phyloP scores from a whole-genome alignment of 202 grass and related monocot genomes.

The Carex arenaria region DNA sequence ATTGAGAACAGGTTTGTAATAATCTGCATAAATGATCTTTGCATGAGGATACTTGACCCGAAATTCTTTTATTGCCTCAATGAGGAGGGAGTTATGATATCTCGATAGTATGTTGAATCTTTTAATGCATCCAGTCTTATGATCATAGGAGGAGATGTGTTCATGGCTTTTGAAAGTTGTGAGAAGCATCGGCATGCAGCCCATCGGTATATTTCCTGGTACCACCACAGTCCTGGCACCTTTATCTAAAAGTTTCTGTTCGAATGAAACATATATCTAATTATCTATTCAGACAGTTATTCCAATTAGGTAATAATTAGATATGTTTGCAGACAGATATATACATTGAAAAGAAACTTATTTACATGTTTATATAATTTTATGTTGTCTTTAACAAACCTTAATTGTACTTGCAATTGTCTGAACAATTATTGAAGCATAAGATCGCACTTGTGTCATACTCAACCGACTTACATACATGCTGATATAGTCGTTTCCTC shows the following conservation, averaged over 20 bases:
- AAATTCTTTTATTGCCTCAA: conserved; percentile 26
- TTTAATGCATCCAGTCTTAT: conserved; percentile 49
- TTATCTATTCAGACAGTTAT: not conserved
- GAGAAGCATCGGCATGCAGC: conserved; percentile 25
- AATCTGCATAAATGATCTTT: conserved; percentile 60
- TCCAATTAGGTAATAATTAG: not conserved
- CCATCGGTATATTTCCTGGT: conserved; percentile 25
- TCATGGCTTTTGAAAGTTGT: conserved; percentile 4
- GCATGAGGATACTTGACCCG: conserved; percentile 31
- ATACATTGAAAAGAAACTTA: not conserved
- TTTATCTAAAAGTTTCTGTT: conserved; percentile 23
- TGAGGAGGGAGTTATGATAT: conserved; percentile 60
- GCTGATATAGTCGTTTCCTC: conserved; percentile 45
- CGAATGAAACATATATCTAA: not conserved
- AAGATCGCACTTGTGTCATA: conserved; percentile 20
- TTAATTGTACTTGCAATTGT: conserved; percentile 38
- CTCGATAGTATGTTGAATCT: conserved; percentile 42
- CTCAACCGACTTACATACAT: conserved; percentile 28
- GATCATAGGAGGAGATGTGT: conserved; percentile 25
- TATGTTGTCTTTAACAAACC: conserved; percentile 13
- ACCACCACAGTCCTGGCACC: conserved; percentile 39
- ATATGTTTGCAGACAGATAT: not conserved
- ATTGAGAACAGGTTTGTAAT: conserved; percentile 40
- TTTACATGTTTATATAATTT: not conserved
- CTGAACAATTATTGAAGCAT: conserved; percentile 32